These are phyloP conservation scores for Sungouiella blattae DNA, from an alignment of 805 yeast species.

Conservation along the genomic window DNA sequence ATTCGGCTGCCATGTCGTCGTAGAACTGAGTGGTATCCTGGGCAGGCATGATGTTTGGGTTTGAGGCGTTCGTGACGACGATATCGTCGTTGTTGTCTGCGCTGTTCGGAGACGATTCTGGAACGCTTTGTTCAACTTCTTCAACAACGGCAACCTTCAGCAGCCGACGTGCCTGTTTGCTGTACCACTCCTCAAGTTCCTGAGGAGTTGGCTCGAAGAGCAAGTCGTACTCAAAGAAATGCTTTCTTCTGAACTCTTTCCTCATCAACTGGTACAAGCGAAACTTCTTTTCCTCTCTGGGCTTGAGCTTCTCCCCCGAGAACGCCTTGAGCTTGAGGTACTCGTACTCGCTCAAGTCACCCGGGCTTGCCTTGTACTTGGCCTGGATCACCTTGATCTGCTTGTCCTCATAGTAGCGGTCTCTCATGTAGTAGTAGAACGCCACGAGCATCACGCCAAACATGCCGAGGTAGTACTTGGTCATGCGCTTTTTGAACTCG, in stretches of 20 bases:
- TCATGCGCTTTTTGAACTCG: slow-evolving; percentile 55
- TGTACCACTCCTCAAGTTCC: slow-evolving; percentile 41
- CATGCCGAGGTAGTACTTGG: slow-evolving; percentile 59
- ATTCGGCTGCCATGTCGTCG: slow-evolving; percentile 71
- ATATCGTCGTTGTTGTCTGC: slow-evolving; percentile 9
- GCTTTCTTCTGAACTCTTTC: slow-evolving; percentile 40
- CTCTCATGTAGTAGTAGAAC: slow-evolving; percentile 64
- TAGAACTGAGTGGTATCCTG: slow-evolving; percentile 80
- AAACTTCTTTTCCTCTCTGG: slow-evolving; percentile 59
- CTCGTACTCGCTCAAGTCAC: slow-evolving; percentile 58
- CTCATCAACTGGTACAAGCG: slow-evolving; percentile 56
- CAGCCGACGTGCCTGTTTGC: slow-evolving; percentile 26
- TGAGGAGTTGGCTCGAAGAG: slow-evolving; percentile 41
- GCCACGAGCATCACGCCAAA: slow-evolving; percentile 54
- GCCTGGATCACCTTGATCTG: slow-evolving; percentile 45
- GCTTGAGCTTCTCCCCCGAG: slow-evolving; percentile 54
- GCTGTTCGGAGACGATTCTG: too few species aligned
- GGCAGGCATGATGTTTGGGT: slow-evolving; percentile 55
- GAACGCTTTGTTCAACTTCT: slow-evolving; percentile 2
- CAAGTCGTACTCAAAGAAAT: slow-evolving; percentile 28
- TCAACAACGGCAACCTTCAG: slow-evolving; percentile 23
- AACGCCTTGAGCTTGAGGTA: slow-evolving; percentile 57
- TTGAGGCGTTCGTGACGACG: slow-evolving; percentile 32
- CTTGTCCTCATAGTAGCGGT: slow-evolving; percentile 60
- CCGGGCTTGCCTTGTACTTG: slow-evolving; percentile 35